Base-by-base conservation (phyloP, 192 early-diverging fungal genomes). In the Pecoramyces ruminantium region DNA sequence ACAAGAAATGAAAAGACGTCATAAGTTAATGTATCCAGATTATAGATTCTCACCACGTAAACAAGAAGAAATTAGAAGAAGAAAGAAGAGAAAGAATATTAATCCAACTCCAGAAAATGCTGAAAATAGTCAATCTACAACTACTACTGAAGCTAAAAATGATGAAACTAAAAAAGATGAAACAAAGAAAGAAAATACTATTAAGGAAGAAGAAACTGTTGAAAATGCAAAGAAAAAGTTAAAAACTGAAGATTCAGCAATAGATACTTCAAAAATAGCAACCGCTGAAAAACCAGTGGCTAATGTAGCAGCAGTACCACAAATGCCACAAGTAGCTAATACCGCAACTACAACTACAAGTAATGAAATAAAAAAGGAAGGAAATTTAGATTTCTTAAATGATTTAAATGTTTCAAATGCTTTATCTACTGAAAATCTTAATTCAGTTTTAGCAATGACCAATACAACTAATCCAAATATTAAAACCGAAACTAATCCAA, bases 21-120 rank as follows among this genome's bases (percentile, higher is more conserved):
- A 89, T 84, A 86, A 86, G 81, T 83, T 86, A 78, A 77, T 85
- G 83, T 83, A 89, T 78, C 88, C 88, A 18, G 85, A 87, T 83
- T 89, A 89, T 86, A 88, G 87, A 85, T 90, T 88, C 79, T 85
- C 86, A 82, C 88, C 88, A 83, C 80, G 85, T 90, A 67, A 67
- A 67, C 51, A 67, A 67, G 51, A 67, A 67, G 51, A 67, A 67
- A 67, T 67, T 67, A 67, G 51, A 67, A 67, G 51, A 67, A 67
- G 51, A 67, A 67, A 67, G 25, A 67, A 67, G 51, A 67, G 51
- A n/a, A 67, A 67, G 51, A 67, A 67, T n/a, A n/a, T 67, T n/a
- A 67, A 16, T 67, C 51, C 42, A 51, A 11, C 30, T 34, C 42
- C 51, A 67, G 51, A 67, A 67, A 67, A 13, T 39, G 11, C 34